Evolutionary conservation across 345 rosid species (phyloP).

Genomic region (Leavenworthia alabamica): DNA sequence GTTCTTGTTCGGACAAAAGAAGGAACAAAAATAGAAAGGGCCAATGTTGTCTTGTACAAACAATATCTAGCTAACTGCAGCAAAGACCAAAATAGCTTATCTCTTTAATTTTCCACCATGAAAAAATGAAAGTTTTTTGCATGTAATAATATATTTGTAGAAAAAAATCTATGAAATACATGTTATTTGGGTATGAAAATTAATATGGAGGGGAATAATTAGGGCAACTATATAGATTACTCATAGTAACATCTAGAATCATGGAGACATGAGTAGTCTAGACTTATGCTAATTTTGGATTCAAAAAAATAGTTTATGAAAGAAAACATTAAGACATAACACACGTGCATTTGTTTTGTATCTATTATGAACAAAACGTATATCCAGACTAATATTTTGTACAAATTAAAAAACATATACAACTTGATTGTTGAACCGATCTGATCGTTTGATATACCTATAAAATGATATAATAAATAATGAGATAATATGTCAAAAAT

Average conservation of each 20-base stretch:
- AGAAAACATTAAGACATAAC: background rate
- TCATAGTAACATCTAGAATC: background rate
- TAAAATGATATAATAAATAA: background rate
- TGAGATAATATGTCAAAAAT: background rate
- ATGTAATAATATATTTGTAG: background rate
- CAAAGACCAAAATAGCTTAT: constrained; percentile 21
- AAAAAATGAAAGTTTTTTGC: background rate
- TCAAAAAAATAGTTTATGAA: background rate
- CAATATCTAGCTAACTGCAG: constrained; percentile 22
- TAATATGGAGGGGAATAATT: background rate
- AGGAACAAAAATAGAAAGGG: constrained; percentile 33
- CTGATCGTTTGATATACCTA: background rate
- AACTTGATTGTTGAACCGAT: background rate
- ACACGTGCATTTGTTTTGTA: constrained; percentile 5
- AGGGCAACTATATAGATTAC: background rate
- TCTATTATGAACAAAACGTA: background rate
- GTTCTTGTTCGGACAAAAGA: constrained; percentile 28
- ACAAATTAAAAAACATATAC: background rate
- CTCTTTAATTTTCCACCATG: constrained; percentile 3
- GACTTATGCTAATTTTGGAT: background rate
- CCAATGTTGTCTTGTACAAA: constrained; percentile 30
- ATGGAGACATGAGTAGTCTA: background rate
- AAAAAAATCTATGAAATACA: background rate
- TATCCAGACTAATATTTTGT: background rate
- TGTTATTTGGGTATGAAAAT: background rate